Evolutionary conservation across 305 asterid genomes (phyloP), one percentile per base, ranked within the genome.

Genomic region (Withania somnifera): DNA sequence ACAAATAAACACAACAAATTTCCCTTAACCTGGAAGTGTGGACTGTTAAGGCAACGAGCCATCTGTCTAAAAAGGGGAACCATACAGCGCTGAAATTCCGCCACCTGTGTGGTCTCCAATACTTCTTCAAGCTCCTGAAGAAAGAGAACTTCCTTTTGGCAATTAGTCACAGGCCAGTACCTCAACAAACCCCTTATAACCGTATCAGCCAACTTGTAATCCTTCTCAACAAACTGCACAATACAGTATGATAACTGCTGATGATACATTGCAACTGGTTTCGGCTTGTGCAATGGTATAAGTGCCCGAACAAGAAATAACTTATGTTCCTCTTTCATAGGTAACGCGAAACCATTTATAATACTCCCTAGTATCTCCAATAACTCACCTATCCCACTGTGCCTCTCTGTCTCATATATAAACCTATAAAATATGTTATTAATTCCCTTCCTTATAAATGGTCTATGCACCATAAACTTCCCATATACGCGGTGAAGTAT

Each of bases 21-120:
- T 15, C 38, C 15, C 58, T 47, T 45, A 79, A 85, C 87, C 87
- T 85, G 87, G 83, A 85, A 85, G 77, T 85, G 87, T 69, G 83
- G 77, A 73, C 87, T 85, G 75, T 82, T 78, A 38, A 85, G 87
- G 83, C 87, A 77, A 42, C 85, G 85, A 45, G 83, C 85, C 20
- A 85, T 85, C 77, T 85, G 87, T 73, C 85, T 82, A 80, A 85
- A 85, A 82, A 85, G 87, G 45, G 87, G 87, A 53, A 82, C 87
- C 85, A 85, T 68, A 58, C 83, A 82, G n/a, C 87, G 87, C 64
- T 85, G 87, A 67, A 85, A 85, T 69, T 85, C 87, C 14, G 87
- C 85, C 0, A 78, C 81, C 63, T 85, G 87, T 78, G 87, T 85
- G 34, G 85, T 82, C 81, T 85, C 87, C 61, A 85, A 61, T 56